Percentiles rank a stretch among this genome's conserved stretches.
phyloP scores from a whole-genome alignment of 2,329 filamentous ascomycete species.

The Didymella lethalis region DNA sequence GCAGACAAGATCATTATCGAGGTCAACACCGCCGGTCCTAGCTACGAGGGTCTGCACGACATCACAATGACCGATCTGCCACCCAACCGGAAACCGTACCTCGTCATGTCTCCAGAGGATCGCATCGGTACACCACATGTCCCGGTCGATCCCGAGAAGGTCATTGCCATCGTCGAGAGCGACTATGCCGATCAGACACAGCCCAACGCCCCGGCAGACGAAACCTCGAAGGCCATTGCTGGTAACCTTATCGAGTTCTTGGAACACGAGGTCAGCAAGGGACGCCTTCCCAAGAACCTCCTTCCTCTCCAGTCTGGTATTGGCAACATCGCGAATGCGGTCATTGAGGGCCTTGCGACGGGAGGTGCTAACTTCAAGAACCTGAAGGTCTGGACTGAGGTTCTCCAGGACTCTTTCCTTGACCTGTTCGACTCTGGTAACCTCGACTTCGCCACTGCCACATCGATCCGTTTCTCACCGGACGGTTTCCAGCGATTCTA shows the following conservation, averaged over 20 bases:
- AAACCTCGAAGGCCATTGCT: conserved; percentile 75
- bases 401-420: conserved; percentile 90
- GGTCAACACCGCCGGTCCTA: conserved; percentile 86
- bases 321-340: conserved; percentile 92
- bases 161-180: conserved; percentile 84
- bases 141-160: conserved; percentile 82
- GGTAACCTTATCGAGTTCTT: conserved; percentile 83
- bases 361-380: conserved; percentile 80
- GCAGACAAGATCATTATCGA: conserved; percentile 93
- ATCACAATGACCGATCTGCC: conserved; percentile 89
- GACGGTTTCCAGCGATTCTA: conserved; percentile 93
- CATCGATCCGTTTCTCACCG: conserved; percentile 88
- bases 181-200: conserved; percentile 81
- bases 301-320: conserved; percentile 87
- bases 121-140: conserved; percentile 84
- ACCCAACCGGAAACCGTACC: conserved; percentile 81
- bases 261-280: conserved; percentile 82
- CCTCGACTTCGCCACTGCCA: conserved; percentile 88
- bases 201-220: conserved; percentile 80
- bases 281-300: conserved; percentile 77
- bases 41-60: conserved; percentile 85
- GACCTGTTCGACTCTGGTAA: conserved; percentile 90
- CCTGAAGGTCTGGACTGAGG: conserved; percentile 92
- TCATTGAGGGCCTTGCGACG: conserved; percentile 81
- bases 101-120: conserved; percentile 86